Conservation (phyloP, 2,329 filamentous ascomycete genomes). For the Colletotrichum gloeosporioides region DNA sequence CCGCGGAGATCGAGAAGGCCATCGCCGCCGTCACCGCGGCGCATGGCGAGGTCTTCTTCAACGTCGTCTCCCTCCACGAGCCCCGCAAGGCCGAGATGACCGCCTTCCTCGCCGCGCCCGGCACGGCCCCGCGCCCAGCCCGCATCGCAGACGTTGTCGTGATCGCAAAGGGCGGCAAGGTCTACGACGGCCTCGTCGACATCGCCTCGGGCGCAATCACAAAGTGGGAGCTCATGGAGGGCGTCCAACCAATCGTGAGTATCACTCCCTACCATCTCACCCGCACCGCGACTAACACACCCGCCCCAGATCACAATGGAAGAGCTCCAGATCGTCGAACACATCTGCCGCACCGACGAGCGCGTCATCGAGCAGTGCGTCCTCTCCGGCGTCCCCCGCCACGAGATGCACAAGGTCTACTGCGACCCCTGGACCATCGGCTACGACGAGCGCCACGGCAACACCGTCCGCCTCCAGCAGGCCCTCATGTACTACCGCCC, state of each 20-base stretch:
- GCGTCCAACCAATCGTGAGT: slow-evolving; percentile 79
- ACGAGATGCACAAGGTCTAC: slow-evolving; percentile 95
- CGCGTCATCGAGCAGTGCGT: slow-evolving; percentile 91
- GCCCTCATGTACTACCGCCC: slow-evolving; percentile 96
- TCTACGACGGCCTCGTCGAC: slow-evolving; percentile 84
- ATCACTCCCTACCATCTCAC: not conserved
- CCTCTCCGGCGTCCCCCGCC: slow-evolving; percentile 77
- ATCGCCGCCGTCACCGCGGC: slow-evolving; percentile 73
- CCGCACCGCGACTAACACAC: not conserved
- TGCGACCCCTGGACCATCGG: slow-evolving; percentile 97
- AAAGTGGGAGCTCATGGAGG: slow-evolving; percentile 77
- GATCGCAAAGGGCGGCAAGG: slow-evolving; percentile 78
- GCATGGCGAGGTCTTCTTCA: slow-evolving; percentile 78
- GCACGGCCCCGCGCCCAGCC: slow-evolving; percentile 64
- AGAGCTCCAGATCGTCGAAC: slow-evolving; percentile 82
- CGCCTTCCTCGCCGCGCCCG: slow-evolving; percentile 74
- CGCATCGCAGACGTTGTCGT: slow-evolving; percentile 84
- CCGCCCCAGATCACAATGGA: slow-evolving; percentile 80
- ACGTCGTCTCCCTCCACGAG: slow-evolving; percentile 84
- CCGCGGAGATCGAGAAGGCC: slow-evolving; percentile 74
- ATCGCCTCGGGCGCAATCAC: slow-evolving; percentile 69
- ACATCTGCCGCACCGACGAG: slow-evolving; percentile 75
- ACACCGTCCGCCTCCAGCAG: slow-evolving; percentile 80
- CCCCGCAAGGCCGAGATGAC: slow-evolving; percentile 86
- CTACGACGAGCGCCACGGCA: slow-evolving; percentile 90